A percentile compares a stretch with the other conserved stretches of the same genome.
Conservation (phyloP, 192 early-diverging fungal genomes). For the Coemansia umbellata region DNA sequence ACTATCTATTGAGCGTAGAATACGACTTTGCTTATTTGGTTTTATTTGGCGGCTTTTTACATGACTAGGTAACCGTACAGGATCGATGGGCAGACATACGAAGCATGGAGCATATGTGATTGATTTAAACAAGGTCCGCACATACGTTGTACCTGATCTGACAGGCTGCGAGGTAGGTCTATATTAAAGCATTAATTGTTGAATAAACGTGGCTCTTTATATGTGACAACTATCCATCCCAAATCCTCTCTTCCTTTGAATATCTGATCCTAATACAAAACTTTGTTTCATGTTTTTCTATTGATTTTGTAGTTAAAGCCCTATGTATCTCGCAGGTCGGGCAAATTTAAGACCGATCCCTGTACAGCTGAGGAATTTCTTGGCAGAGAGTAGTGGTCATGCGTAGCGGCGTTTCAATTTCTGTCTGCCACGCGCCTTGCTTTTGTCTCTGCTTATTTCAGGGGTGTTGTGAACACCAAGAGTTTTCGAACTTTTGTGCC, state of each 20-base stretch:
- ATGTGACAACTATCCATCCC: not conserved
- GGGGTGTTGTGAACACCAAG: not conserved
- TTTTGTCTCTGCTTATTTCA: not conserved
- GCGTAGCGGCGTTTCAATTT: not conserved
- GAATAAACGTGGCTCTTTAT: not conserved
- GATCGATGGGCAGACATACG: slow-evolving; percentile 51
- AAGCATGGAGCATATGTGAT: slow-evolving; percentile 49
- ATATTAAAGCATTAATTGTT: no score
- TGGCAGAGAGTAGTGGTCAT: not conserved
- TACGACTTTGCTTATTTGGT: no score
- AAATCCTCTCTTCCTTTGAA: not conserved
- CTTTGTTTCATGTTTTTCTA: not conserved
- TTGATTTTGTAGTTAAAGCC: slow-evolving; percentile 34
- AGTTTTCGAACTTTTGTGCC: not conserved
- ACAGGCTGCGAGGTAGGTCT: slow-evolving; percentile 38
- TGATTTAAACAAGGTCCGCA: slow-evolving; percentile 44
- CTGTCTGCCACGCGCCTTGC: not conserved
- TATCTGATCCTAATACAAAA: not conserved
- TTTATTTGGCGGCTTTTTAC: no score
- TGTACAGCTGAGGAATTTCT: slow-evolving; percentile 18
- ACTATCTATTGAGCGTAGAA: no score
- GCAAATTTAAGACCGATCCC: slow-evolving; percentile 40
- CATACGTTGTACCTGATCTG: slow-evolving; percentile 50
- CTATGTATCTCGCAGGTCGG: slow-evolving; percentile 43
- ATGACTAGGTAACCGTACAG: slow-evolving; percentile 50